Conservation (phyloP, 345 rosid species). For the Eucalyptus fibrosa region DNA sequence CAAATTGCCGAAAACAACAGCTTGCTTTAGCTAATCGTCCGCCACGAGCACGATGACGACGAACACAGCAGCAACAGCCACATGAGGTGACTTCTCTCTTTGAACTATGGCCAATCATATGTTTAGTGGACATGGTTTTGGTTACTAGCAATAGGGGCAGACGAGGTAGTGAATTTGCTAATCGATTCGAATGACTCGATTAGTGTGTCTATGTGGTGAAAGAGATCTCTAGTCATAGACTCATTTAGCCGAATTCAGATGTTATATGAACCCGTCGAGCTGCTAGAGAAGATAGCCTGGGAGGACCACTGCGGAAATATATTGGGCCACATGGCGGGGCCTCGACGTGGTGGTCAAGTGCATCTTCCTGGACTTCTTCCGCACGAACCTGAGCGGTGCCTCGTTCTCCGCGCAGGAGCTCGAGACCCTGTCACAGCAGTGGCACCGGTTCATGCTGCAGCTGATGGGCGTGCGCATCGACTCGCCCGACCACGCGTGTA, state of each 20-base stretch:
- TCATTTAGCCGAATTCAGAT: not conserved
- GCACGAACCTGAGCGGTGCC: constrained; percentile 12
- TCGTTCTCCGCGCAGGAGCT: constrained; percentile 35
- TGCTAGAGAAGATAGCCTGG: constrained; percentile 21
- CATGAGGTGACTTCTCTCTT: constrained; percentile 13
- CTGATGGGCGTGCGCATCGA: constrained; percentile 39
- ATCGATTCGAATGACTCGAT: not conserved
- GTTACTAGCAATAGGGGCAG: not conserved
- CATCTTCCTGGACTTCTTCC: constrained; percentile 27
- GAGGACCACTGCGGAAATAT: constrained; percentile 43
- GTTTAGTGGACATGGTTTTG: not conserved
- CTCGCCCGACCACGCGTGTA: constrained; percentile 35
- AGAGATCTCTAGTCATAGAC: not conserved
- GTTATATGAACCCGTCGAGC: not conserved
- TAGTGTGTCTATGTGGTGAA: not conserved
- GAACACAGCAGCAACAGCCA: not conserved
- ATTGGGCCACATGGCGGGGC: constrained; percentile 44
- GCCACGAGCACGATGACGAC: not conserved
- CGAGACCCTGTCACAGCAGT: constrained; percentile 33
- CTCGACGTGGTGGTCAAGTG: constrained; percentile 46
- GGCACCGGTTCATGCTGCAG: constrained; percentile 34
- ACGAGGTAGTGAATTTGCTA: not conserved
- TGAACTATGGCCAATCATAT: not conserved
- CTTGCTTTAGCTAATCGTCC: constrained; percentile 19
- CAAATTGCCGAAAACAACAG: constrained; percentile 44